phyloP scores from a whole-genome alignment of 306 rosid species.

The Rosa rugosa region DNA sequence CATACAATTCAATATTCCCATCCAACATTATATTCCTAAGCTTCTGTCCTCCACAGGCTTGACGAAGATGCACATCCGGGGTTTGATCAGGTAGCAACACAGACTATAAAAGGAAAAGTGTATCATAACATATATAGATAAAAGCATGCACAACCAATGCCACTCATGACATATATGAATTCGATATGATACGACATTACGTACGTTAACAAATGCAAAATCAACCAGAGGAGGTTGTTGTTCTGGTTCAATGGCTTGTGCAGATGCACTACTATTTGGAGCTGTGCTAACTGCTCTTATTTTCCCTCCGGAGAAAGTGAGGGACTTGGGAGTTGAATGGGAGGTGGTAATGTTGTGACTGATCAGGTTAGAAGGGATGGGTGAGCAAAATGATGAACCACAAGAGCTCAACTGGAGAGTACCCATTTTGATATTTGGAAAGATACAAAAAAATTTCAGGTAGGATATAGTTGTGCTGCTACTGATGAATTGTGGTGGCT shows the following conservation, averaged over 20 bases:
- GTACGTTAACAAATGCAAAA: slow-evolving; percentile 79
- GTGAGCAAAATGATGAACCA: slow-evolving; percentile 34
- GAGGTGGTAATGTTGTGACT: slow-evolving; percentile 38
- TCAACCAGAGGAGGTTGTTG: slow-evolving; percentile 55
- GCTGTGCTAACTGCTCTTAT: slow-evolving; percentile 60
- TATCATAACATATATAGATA: neutral
- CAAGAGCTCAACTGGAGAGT: slow-evolving; percentile 43
- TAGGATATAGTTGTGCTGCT: neutral
- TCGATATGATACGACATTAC: slow-evolving; percentile 7
- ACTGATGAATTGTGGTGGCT: slow-evolving; percentile 24
- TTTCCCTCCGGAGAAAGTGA: slow-evolving; percentile 34
- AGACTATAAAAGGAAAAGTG: slow-evolving; percentile 41
- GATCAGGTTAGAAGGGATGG: slow-evolving; percentile 29
- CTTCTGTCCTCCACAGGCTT: slow-evolving; percentile 76
- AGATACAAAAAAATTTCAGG: neutral
- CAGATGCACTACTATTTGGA: slow-evolving; percentile 50
- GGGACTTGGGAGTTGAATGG: slow-evolving; percentile 37
- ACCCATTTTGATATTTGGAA: slow-evolving; percentile 35
- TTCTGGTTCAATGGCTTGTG: slow-evolving; percentile 35
- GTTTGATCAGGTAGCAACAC: slow-evolving; percentile 90
- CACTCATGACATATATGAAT: neutral
- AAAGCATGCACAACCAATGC: neutral
- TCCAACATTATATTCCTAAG: slow-evolving; percentile 82
- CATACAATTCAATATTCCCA: slow-evolving; percentile 70
- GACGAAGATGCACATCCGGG: slow-evolving; percentile 76